phyloP scores from a whole-genome alignment of 306 rosid genomes.

The Cyamopsis tetragonoloba region DNA sequence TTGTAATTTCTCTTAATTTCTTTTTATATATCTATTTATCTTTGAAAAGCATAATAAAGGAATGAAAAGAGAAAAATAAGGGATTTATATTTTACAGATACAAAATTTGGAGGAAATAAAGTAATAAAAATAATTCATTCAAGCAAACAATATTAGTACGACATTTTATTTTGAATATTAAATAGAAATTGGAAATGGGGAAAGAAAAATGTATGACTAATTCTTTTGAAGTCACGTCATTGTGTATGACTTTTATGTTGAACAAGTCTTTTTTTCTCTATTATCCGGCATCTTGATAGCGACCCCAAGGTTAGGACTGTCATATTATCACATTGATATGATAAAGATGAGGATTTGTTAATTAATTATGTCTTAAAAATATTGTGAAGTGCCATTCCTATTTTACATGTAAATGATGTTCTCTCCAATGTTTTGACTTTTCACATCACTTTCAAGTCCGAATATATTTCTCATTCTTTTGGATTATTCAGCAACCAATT shows the following conservation, averaged over 20 bases:
- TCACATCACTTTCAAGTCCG: neutral
- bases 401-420: neutral
- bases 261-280: neutral
- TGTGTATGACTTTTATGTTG: neutral
- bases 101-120: no score
- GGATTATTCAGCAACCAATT: neutral
- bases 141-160: no score
- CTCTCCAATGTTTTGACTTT: conserved; percentile 14
- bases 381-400: neutral
- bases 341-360: neutral
- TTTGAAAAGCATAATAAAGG: no score
- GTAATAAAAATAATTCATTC: no score
- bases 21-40: no score
- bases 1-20: no score
- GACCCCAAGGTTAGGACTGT: neutral
- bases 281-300: neutral
- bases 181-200: no score
- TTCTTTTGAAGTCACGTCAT: neutral
- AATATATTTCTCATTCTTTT: neutral
- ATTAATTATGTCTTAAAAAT: neutral
- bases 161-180: no score
- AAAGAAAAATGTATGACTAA: neutral
- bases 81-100: no score
- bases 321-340: neutral
- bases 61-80: no score